Percentiles rank a stretch among this genome's conserved stretches.
Evolutionary conservation across 306 rosid species (phyloP).

Genomic region (Ochetophila trinervis): DNA sequence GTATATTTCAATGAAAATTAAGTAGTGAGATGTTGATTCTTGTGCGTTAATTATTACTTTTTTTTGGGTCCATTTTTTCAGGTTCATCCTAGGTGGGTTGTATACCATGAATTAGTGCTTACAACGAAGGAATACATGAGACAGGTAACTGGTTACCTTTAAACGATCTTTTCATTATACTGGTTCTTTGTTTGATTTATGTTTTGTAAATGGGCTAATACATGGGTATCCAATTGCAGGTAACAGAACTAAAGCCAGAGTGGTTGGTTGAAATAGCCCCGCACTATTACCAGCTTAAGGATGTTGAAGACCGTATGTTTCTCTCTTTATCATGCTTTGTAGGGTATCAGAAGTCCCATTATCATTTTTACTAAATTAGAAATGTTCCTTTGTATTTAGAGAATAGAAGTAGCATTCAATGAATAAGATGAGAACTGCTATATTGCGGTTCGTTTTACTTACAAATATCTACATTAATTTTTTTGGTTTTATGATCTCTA

Average conservation of each 20-base stretch:
- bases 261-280: slow-evolving; percentile 98
- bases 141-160: slow-evolving; percentile 50
- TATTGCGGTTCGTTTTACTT: too few relatives aligned
- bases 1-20: neutral
- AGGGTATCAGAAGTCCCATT: too few relatives aligned
- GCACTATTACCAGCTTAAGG: slow-evolving; percentile 88
- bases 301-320: slow-evolving; percentile 82
- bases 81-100: slow-evolving; percentile 92
- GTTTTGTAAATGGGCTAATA: slow-evolving; percentile 19
- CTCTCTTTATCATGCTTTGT: slow-evolving; percentile 20
- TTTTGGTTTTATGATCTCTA: too few relatives aligned
- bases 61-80: slow-evolving; percentile 12
- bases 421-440: too few relatives aligned
- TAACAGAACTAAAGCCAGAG: slow-evolving; percentile 79
- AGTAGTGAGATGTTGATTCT: neutral
- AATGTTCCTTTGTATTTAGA: too few relatives aligned
- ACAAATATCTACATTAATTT: too few relatives aligned
- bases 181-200: neutral
- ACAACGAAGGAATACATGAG: slow-evolving; percentile 95
- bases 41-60: neutral
- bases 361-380: too few relatives aligned
- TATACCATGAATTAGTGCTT: slow-evolving; percentile 89
- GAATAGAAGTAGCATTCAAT: too few relatives aligned
- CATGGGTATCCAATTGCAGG: slow-evolving; percentile 40
- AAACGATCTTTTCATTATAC: neutral